These are phyloP conservation scores for Leccinum aurantiacum DNA, from an alignment of 768 basidiomycete species.

Conservation along the genomic window DNA sequence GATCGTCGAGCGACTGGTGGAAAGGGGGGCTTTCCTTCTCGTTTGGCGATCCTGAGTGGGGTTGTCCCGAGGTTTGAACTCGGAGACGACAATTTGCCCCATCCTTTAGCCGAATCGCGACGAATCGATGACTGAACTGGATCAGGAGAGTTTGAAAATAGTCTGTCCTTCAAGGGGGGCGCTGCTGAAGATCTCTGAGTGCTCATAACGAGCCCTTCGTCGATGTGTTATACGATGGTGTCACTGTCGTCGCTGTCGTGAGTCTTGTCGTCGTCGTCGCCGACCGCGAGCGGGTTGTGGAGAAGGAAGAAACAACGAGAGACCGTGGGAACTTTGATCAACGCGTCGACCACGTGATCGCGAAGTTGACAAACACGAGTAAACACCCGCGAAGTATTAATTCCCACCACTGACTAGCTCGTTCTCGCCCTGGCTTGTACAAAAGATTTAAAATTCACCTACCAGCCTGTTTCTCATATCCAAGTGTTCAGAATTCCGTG, in stretches of 20 bases:
- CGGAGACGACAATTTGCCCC: constrained; percentile 46
- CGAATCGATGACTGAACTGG: constrained; percentile 62
- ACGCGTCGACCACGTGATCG: constrained; percentile 35
- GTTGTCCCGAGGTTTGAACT: constrained; percentile 42
- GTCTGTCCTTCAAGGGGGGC: constrained; percentile 56
- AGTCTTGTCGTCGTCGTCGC: constrained; percentile 20
- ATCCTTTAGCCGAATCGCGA: constrained; percentile 64
- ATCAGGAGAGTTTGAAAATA: constrained; percentile 63
- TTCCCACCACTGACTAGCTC: no score
- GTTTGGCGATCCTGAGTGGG: constrained; percentile 74
- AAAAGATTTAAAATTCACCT: no score
- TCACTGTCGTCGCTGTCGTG: constrained; percentile 23
- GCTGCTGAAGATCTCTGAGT: constrained; percentile 31
- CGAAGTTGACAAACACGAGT: constrained; percentile 13
- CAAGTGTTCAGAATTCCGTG: background rate
- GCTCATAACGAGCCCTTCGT: constrained; percentile 27
- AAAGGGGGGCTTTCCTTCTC: constrained; percentile 48
- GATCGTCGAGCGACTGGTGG: constrained; percentile 65
- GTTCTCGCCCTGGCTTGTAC: no score
- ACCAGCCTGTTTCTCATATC: background rate
- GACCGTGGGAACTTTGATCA: constrained; percentile 29
- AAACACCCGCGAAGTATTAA: constrained; percentile 6
- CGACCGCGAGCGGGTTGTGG: constrained; percentile 9
- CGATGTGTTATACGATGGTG: constrained; percentile 1
- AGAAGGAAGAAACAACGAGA: constrained; percentile 15